Evolutionary conservation across 768 basidiomycete species (phyloP).

Genomic region (Lentinula raphanica): DNA sequence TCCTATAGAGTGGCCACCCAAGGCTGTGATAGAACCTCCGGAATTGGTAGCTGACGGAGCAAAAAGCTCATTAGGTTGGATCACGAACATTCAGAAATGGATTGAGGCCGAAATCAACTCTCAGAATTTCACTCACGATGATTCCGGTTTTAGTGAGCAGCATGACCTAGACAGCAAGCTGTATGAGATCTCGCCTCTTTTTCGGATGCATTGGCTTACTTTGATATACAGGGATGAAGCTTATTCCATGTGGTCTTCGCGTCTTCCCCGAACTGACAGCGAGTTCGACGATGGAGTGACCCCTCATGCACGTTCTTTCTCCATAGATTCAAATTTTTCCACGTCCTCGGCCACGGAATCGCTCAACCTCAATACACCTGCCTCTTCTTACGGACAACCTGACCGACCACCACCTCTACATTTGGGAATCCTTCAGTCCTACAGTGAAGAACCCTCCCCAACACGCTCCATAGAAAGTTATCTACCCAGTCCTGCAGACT

Average conservation of each 20-base stretch:
- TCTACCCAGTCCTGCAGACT: conserved; percentile 54
- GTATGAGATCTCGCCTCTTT: conserved; percentile 21
- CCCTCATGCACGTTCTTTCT: conserved; percentile 56
- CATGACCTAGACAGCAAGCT: conserved; percentile 37
- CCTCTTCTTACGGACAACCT: conserved; percentile 20
- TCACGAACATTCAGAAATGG: conserved; percentile 69
- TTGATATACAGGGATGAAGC: conserved; percentile 29
- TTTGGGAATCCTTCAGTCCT: conserved; percentile 38
- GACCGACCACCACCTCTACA: conserved; percentile 46
- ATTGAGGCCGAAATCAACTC: conserved; percentile 48
- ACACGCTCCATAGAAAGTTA: conserved; percentile 49
- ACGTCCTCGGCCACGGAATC: conserved; percentile 38
- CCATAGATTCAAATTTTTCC: conserved; percentile 54
- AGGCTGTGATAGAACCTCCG: conserved; percentile 41
- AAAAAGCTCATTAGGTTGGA: conserved; percentile 65
- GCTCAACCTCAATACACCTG: conserved; percentile 22
- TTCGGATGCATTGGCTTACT: conserved; percentile 7
- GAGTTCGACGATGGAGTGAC: conserved; percentile 33
- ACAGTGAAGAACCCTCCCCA: conserved; percentile 37
- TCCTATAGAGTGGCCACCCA: conserved; percentile 91
- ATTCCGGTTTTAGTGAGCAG: conserved; percentile 45
- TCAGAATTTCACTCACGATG: conserved; percentile 34
- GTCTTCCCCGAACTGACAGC: conserved; percentile 28
- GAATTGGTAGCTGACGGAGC: conserved; percentile 34
- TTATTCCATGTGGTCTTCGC: conserved; percentile 38